Conservation (phyloP, 106 monocot genomes). For the Platanthera guangdongensis region DNA sequence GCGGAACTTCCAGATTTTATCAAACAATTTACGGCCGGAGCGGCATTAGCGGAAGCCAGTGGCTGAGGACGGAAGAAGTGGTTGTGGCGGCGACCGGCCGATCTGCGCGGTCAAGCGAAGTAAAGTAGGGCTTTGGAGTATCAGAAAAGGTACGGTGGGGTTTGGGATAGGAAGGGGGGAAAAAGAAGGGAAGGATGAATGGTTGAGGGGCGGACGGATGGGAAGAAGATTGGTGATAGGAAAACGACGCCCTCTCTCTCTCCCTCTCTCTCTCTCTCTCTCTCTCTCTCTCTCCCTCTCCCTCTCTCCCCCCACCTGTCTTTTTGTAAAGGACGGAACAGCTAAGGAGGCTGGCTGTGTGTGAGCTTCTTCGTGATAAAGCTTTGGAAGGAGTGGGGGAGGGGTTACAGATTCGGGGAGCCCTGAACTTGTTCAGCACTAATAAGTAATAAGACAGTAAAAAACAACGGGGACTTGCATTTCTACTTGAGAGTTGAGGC, state of each 20-base stretch:
- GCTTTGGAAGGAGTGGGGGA: constrained; percentile 5
- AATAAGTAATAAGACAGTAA: too few species aligned
- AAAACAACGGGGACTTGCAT: too few species aligned
- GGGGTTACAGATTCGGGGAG: constrained; percentile 1
- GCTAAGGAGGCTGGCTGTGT: background rate
- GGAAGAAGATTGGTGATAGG: background rate
- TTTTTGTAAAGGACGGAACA: background rate
- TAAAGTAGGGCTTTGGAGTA: background rate
- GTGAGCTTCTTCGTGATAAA: background rate
- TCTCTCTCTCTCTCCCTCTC: too few species aligned
- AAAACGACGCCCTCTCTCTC: constrained; percentile 3
- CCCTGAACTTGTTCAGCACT: background rate
- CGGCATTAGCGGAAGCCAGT: background rate
- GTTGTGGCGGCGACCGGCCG: background rate
- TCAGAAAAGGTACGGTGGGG: background rate
- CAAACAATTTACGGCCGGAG: background rate
- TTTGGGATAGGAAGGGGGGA: background rate
- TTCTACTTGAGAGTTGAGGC: too few species aligned
- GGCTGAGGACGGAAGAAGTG: background rate
- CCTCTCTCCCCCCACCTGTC: background rate
- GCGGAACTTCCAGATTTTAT: background rate
- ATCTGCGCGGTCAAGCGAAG: background rate
- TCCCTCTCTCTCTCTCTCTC: background rate
- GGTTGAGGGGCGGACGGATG: background rate
- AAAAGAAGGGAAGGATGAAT: background rate